Percentiles rank a stretch among this genome's conserved stretches.
Conservation (phyloP, 352 stramenopile species). For the Globisporangium paroecandrum region DNA sequence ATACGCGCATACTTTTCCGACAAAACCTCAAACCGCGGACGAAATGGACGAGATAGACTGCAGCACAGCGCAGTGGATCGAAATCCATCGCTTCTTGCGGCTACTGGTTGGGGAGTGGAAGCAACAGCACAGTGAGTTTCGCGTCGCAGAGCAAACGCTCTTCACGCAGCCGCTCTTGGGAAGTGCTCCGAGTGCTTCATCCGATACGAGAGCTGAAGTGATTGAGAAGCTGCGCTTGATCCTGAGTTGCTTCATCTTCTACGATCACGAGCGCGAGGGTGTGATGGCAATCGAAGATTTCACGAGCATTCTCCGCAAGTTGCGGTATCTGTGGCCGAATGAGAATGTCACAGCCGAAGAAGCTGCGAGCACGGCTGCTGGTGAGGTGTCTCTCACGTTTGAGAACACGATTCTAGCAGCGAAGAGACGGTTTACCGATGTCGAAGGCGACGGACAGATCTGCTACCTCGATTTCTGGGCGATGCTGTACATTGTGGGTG, state of each 20-base stretch:
- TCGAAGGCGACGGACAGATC: slow-evolving; percentile 51
- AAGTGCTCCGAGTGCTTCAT: neutral
- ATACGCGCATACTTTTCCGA: slow-evolving; percentile 35
- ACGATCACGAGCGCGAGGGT: slow-evolving; percentile 56
- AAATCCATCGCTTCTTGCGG: slow-evolving; percentile 62
- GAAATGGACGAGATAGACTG: neutral
- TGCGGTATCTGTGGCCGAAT: slow-evolving; percentile 67
- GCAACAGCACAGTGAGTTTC: slow-evolving; percentile 57
- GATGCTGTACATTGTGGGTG: slow-evolving; percentile 73
- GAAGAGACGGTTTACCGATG: slow-evolving; percentile 47
- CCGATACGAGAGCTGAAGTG: slow-evolving; percentile 11
- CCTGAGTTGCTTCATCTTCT: slow-evolving; percentile 73
- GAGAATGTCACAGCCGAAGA: slow-evolving; percentile 35
- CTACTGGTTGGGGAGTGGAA: slow-evolving; percentile 71
- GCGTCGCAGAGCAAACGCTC: slow-evolving; percentile 39
- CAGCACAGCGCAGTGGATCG: slow-evolving; percentile 37
- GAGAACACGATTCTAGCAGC: slow-evolving; percentile 48
- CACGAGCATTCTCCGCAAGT: slow-evolving; percentile 40
- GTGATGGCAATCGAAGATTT: slow-evolving; percentile 50
- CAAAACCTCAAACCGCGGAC: neutral
- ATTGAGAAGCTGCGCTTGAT: slow-evolving; percentile 60
- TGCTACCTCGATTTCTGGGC: slow-evolving; percentile 85
- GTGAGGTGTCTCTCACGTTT: slow-evolving; percentile 42
- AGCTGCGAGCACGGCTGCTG: slow-evolving; percentile 20
- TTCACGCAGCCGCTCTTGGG: slow-evolving; percentile 34